Evolutionary conservation across 345 rosid species (phyloP).

Genomic region (rapeseed (Brassica napus)): Da-Ae NC_063437.1:11088001-11088500

Average conservation of each 20-base stretch:
- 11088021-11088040: not conserved
- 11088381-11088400: too few relatives aligned
- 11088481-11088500: too few relatives aligned
- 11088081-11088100: not conserved
- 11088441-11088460: too few relatives aligned
- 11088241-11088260: not conserved
- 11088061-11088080: not conserved
- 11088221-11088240: not conserved
- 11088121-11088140: not conserved
- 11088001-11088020: not conserved
- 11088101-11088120: not conserved
- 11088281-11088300: too few relatives aligned
- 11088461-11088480: too few relatives aligned
- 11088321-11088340: too few relatives aligned
- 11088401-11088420: too few relatives aligned
- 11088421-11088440: too few relatives aligned
- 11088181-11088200: not conserved
- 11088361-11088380: too few relatives aligned
- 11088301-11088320: too few relatives aligned
- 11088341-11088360: too few relatives aligned
- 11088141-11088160: not conserved
- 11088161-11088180: not conserved
- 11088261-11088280: not conserved
- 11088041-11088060: not conserved
- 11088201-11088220: not conserved